Percentiles rank a stretch among this genome's conserved stretches.
These are phyloP conservation scores for Globisporangium emineosum DNA, from an alignment of 352 stramenopile genomes.

Conservation along the genomic window DNA sequence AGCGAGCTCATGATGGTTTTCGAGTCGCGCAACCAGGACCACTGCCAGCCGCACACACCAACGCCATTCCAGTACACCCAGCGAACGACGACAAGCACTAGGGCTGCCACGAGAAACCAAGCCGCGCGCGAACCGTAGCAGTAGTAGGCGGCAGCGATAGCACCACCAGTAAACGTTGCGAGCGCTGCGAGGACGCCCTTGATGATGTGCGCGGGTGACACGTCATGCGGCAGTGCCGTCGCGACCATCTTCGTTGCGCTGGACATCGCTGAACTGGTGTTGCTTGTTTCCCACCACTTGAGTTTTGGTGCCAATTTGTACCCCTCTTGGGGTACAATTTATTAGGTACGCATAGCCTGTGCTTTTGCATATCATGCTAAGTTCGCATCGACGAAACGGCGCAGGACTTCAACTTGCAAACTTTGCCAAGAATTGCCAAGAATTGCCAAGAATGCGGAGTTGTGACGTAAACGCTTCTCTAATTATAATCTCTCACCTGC, in stretches of 20 bases:
- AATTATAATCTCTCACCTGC: background rate
- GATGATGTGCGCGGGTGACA: slow-evolving; percentile 30
- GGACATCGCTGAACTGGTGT: background rate
- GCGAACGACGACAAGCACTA: slow-evolving; percentile 25
- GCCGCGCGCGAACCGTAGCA: slow-evolving; percentile 25
- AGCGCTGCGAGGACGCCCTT: slow-evolving; percentile 11
- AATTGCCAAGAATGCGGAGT: background rate
- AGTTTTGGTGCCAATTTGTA: background rate
- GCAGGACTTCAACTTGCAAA: too few relatives aligned
- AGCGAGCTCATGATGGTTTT: slow-evolving; percentile 26
- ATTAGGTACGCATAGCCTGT: background rate
- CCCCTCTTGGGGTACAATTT: background rate
- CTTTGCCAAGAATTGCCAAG: too few relatives aligned
- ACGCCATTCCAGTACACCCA: slow-evolving; percentile 67
- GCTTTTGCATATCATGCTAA: background rate
- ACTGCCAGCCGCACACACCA: slow-evolving; percentile 53
- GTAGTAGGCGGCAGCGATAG: slow-evolving; percentile 19
- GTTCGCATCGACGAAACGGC: background rate
- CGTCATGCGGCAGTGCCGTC: slow-evolving; percentile 39
- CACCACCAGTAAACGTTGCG: slow-evolving; percentile 7
- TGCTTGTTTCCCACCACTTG: too few relatives aligned
- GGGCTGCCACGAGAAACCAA: slow-evolving; percentile 15
- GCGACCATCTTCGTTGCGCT: slow-evolving; percentile 2
- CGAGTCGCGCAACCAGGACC: slow-evolving; percentile 41
- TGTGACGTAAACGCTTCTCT: background rate